Percentiles rank a stretch among this genome's conserved stretches.
phyloP scores from a whole-genome alignment of 768 basidiomycete species.

The Suillus paluster region DNA sequence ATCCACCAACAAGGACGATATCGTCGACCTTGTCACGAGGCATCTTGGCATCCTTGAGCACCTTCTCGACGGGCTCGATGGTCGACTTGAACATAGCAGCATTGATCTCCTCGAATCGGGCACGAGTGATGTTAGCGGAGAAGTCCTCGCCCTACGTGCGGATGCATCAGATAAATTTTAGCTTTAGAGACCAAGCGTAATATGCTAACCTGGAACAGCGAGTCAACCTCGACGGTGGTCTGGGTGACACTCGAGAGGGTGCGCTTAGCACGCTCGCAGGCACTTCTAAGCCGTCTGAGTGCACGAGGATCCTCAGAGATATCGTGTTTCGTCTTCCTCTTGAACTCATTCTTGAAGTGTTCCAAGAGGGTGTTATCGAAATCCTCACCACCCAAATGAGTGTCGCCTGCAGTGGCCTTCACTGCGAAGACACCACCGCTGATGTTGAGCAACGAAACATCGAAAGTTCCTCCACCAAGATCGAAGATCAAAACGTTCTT shows the following conservation, averaged over 20 bases:
- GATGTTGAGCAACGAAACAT: constrained; percentile 98
- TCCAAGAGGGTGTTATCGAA: constrained; percentile 98
- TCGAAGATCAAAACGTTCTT: constrained; percentile 99
- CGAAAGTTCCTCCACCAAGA: constrained; percentile 99
- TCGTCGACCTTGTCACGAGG: constrained; percentile 96
- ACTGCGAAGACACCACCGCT: constrained; percentile 98
- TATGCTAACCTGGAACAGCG: constrained; percentile 81
- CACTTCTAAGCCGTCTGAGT: constrained; percentile 91
- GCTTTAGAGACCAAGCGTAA: constrained; percentile 1
- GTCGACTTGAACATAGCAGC: constrained; percentile 95
- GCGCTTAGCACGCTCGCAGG: constrained; percentile 99
- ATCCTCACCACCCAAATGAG: constrained; percentile 99
- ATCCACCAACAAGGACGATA: constrained; percentile 99
- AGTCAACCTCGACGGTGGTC: constrained; percentile 99
- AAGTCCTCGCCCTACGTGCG: constrained; percentile 89
- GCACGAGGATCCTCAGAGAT: constrained; percentile 98
- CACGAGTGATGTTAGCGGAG: constrained; percentile 98
- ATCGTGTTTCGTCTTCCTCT: constrained; percentile 95
- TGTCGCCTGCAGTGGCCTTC: constrained; percentile 99
- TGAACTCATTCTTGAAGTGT: constrained; percentile 99
- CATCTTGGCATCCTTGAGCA: constrained; percentile 99
- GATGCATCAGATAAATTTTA: constrained; percentile 13
- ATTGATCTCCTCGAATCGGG: constrained; percentile 99
- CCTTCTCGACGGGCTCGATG: constrained; percentile 97
- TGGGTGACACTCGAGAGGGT: constrained; percentile 98